Conservation (phyloP, 169 alveolate species). For the Babesia bovis region DNA sequence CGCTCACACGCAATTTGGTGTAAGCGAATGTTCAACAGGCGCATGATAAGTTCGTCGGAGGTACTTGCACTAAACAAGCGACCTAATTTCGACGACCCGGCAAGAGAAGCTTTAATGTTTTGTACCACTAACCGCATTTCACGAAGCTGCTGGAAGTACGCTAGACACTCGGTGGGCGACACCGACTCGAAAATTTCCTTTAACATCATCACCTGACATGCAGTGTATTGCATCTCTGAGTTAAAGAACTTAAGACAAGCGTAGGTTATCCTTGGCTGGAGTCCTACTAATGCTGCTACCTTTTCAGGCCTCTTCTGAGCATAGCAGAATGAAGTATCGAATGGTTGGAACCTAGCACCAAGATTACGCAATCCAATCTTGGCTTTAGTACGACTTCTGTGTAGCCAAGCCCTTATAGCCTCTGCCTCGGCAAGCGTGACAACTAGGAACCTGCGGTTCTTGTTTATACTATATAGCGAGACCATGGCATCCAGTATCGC, state of each 20-base stretch:
- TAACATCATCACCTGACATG: constrained; percentile 40
- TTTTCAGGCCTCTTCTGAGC: constrained; percentile 41
- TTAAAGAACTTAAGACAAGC: constrained; percentile 66
- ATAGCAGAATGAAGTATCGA: constrained; percentile 40
- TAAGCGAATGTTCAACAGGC: constrained; percentile 33
- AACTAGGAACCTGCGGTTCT: constrained; percentile 43
- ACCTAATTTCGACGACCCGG: constrained; percentile 10
- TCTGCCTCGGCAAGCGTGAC: constrained; percentile 70
- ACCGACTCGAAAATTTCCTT: constrained; percentile 27
- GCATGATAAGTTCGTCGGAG: constrained; percentile 40
- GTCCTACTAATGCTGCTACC: constrained; percentile 54
- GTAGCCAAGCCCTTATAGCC: constrained; percentile 68
- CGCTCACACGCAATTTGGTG: constrained; percentile 47
- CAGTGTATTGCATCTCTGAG: constrained; percentile 54
- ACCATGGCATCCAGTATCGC: constrained; percentile 18
- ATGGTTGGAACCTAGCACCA: constrained; percentile 69
- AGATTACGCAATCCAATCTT: constrained; percentile 55
- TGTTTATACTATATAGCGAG: constrained; percentile 33
- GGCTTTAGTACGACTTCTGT: constrained; percentile 29
- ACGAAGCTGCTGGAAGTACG: constrained; percentile 43
- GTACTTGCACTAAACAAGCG: constrained; percentile 12
- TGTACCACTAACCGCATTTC: constrained; percentile 62
- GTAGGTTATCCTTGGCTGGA: constrained; percentile 54
- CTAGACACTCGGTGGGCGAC: constrained; percentile 25
- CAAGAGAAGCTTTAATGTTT: constrained; percentile 44